Evolutionary conservation across 768 basidiomycete species (phyloP).

Genomic region (Suillus fuscotomentosus): DNA sequence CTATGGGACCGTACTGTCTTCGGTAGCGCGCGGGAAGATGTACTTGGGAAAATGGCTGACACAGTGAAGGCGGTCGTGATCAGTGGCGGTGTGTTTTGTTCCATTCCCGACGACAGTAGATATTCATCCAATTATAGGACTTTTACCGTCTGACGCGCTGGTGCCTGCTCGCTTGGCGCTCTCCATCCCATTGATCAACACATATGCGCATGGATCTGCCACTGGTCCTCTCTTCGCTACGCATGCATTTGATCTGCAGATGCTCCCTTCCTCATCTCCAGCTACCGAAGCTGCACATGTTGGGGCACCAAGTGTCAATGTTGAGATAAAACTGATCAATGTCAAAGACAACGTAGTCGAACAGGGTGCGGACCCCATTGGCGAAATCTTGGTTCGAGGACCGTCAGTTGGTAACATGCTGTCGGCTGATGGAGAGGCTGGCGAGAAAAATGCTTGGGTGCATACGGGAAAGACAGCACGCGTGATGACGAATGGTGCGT

Average conservation of each 20-base stretch:
- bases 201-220: conserved; percentile 58
- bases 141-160: conserved; percentile 46
- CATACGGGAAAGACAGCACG: conserved; percentile 40
- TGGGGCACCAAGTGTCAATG: conserved; percentile 82
- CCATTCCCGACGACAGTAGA: not conserved
- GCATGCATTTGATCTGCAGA: conserved; percentile 84
- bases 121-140: conserved; percentile 35
- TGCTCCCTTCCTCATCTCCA: conserved; percentile 45
- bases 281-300: conserved; percentile 42
- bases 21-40: conserved; percentile 57
- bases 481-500: conserved; percentile 69
- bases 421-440: conserved; percentile 33
- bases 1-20: conserved; percentile 85
- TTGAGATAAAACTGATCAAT: conserved; percentile 77
- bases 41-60: conserved; percentile 59
- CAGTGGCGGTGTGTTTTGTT: conserved; percentile 57
- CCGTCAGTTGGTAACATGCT: conserved; percentile 66
- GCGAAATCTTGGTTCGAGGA: conserved; percentile 63
- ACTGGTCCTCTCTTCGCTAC: conserved; percentile 80
- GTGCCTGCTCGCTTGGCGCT: conserved; percentile 71
- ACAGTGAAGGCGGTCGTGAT: conserved; percentile 69
- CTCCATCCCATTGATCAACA: conserved; percentile 72
- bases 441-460: conserved; percentile 45
- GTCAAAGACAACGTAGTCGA: conserved; percentile 68
- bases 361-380: conserved; percentile 62